These are phyloP conservation scores for Chalciporus sp. DNA, from an alignment of 1,284 basidiomycete genomes.

Conservation along the genomic window DNA sequence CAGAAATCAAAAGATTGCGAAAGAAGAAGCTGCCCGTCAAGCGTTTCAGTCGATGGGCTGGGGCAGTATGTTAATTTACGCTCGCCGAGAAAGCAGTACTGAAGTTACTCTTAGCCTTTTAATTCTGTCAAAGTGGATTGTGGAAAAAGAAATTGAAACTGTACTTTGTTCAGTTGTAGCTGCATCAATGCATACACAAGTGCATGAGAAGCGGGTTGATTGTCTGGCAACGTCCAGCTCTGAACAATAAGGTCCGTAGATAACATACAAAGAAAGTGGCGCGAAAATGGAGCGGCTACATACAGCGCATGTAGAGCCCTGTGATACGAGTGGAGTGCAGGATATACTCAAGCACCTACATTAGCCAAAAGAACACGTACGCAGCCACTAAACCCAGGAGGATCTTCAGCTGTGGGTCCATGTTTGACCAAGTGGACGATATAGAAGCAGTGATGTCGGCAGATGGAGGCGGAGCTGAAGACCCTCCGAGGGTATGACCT, in stretches of 20 bases:
- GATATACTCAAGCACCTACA: conserved; percentile 16
- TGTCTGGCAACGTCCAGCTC: neutral
- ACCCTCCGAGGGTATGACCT: conserved; percentile 68
- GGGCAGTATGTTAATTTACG: conserved; percentile 33
- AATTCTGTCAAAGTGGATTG: neutral
- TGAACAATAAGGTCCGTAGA: neutral
- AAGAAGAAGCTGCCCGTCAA: conserved; percentile 56
- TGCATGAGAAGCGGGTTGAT: neutral
- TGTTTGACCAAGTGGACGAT: conserved; percentile 37
- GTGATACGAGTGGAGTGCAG: neutral
- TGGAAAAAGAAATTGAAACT: neutral
- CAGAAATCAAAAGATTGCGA: conserved; percentile 55
- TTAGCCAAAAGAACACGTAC: conserved; percentile 69
- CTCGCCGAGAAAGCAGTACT: neutral
- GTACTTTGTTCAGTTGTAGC: neutral
- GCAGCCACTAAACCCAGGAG: conserved; percentile 59
- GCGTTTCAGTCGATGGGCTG: conserved; percentile 52
- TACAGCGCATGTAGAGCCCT: neutral
- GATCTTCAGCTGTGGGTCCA: conserved; percentile 68
- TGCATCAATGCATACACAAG: neutral
- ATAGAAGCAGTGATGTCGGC: conserved; percentile 39
- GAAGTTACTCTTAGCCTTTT: conserved; percentile 18
- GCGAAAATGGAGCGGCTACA: neutral
- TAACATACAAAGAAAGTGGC: neutral
- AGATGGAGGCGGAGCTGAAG: conserved; percentile 31